These are phyloP conservation scores for Bacidia rubella DNA, from an alignment of 495 filamentous ascomycete genomes.

Conservation along the genomic window DNA sequence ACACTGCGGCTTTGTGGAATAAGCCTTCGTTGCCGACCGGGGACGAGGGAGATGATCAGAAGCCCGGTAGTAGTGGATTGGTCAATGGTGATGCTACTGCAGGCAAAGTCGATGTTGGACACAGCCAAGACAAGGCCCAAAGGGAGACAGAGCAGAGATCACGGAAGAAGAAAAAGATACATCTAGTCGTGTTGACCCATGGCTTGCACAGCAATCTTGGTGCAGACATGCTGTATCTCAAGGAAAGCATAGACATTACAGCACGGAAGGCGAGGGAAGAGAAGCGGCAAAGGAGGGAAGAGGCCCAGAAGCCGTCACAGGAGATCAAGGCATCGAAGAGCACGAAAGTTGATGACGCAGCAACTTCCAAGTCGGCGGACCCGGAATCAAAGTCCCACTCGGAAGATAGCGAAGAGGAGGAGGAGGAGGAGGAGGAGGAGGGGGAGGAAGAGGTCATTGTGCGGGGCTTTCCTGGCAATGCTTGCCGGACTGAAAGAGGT, in stretches of 20 bases:
- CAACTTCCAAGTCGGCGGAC: conserved; percentile 5
- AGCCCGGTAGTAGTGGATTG: conserved; percentile 12
- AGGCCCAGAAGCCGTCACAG: conserved; percentile 18
- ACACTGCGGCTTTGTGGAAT: conserved; percentile 83
- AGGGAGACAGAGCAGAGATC: conserved; percentile 5
- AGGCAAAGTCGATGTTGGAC: neutral
- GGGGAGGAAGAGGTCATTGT: conserved; percentile 89
- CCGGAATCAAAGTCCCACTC: conserved; percentile 15
- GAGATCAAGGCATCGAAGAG: conserved; percentile 9
- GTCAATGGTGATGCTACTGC: conserved; percentile 4
- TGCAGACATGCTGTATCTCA: conserved; percentile 90
- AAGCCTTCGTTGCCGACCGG: conserved; percentile 58
- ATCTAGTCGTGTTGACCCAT: conserved; percentile 87
- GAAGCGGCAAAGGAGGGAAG: conserved; percentile 40
- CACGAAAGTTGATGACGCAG: conserved; percentile 9
- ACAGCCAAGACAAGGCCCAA: neutral
- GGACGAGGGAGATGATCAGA: conserved; percentile 25
- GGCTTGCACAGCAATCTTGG: conserved; percentile 95
- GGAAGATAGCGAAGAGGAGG: conserved; percentile 25
- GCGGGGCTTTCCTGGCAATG: conserved; percentile 81
- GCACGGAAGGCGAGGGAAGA: conserved; percentile 53
- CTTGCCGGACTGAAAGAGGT: conserved; percentile 76
- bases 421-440: conserved; percentile 36
- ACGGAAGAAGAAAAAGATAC: conserved; percentile 48
- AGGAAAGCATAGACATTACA: conserved; percentile 87